phyloP scores from a whole-genome alignment of 768 basidiomycete species.

The Macrolepiota dolichaula region DNA sequence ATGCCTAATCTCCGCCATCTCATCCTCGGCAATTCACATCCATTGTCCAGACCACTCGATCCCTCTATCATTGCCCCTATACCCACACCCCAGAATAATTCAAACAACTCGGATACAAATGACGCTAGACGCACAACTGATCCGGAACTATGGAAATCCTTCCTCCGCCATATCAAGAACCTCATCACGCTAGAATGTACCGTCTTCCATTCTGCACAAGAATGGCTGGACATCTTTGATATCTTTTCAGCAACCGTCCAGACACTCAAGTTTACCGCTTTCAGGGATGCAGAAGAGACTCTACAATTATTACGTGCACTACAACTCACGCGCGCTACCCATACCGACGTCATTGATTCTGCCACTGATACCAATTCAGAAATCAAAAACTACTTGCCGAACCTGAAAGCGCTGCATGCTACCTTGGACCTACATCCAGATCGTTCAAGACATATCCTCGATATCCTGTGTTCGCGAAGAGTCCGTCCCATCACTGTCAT shows the following conservation, averaged over 20 bases:
- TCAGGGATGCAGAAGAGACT: slow-evolving; percentile 1
- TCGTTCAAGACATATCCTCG: background rate
- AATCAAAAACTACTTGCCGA: background rate
- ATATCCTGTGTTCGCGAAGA: background rate
- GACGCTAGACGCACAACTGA: background rate
- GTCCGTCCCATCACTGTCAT: background rate
- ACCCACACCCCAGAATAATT: too few relatives aligned
- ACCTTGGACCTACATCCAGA: background rate
- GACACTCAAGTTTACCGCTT: background rate
- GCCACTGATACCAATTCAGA: too few relatives aligned
- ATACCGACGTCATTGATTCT: too few relatives aligned
- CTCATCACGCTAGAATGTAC: background rate
- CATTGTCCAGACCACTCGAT: background rate
- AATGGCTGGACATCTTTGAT: slow-evolving; percentile 3
- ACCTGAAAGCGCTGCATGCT: background rate
- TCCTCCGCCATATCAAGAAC: background rate
- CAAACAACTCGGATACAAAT: too few relatives aligned
- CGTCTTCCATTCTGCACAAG: background rate
- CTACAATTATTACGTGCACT: background rate
- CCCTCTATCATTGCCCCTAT: background rate
- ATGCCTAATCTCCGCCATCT: slow-evolving; percentile 1
- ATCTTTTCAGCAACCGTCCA: background rate
- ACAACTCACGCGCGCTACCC: background rate
- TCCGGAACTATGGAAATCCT: background rate
- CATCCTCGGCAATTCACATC: background rate